Evolutionary conservation across 2,329 filamentous ascomycete genomes (phyloP), one percentile per base, ranked within the genome.

Genomic region (Penicillium sp.): DNA sequence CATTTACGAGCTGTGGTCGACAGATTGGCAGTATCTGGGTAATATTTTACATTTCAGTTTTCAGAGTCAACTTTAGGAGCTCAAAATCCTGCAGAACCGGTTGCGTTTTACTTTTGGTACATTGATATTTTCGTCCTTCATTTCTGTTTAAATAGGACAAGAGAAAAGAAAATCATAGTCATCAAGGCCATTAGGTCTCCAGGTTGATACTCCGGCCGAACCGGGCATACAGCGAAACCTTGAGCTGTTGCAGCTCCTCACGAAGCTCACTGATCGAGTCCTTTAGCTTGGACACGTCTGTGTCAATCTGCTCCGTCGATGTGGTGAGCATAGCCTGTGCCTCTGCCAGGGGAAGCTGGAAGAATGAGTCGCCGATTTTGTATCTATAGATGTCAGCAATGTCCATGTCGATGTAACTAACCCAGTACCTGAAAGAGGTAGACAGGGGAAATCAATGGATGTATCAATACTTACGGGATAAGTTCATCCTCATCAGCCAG

Each of bases 171-270:
- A 48, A 37, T 43, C 22, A 48, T 41, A 14, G 22, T 33, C 27
- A 40, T 48, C 22, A 50, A 26, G 51, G 29, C 29, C 52, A 25
- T 83, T 80, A 94, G 65, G 89, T 90, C 77, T 99, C 94, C 62
- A 97, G 81, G 76, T 99, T 99, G 81, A 99, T 99, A 73, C 92
- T 96, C 74, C 89, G 86, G 53, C 94, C 94, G 76, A 99, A 99
- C 59, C 95, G 86, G 31, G 92, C 92, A 76, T 99, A 99, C 58
- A 99, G 79, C 59, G 90, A 86, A 56, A 96, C 89, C 81, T 99
- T 99, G 61, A 99, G 81, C 73, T 89, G 82, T 59, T 86, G 84
- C 89, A 97, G 92, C 72, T 97, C 90, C 62, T 95, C 92, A 53
- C 88, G 87, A 50, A 96, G 82, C 2, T 81, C 81, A 52, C 83